A percentile compares a stretch with the other conserved stretches of the same genome.
Evolutionary conservation across 2,329 filamentous ascomycete genomes (phyloP).

Genomic region (Calonectria pseudoturangicola): DNA sequence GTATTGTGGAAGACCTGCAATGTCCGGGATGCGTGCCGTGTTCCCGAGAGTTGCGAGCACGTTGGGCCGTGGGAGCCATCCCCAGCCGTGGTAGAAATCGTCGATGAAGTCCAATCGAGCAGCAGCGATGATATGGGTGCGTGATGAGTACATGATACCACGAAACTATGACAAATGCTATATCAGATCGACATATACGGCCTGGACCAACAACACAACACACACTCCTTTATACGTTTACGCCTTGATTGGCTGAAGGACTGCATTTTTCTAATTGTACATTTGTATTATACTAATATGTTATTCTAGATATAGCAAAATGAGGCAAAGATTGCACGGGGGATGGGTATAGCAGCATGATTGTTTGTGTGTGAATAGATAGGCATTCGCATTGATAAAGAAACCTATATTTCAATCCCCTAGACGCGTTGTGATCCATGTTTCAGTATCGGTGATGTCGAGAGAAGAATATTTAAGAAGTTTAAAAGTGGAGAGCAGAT

Average conservation of each 20-base stretch:
- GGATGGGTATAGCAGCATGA: background rate
- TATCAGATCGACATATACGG: background rate
- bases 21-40: conserved; percentile 73
- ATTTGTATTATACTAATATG: conserved; percentile 22
- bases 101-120: conserved; percentile 51
- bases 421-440: background rate
- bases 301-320: background rate
- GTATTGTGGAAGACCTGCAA: conserved; percentile 88
- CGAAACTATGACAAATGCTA: conserved; percentile 27
- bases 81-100: conserved; percentile 23
- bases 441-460: no score
- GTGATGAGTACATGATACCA: conserved; percentile 37
- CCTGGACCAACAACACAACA: background rate
- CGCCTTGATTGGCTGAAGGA: background rate
- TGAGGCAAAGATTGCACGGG: background rate
- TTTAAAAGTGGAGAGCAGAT: background rate
- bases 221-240: background rate
- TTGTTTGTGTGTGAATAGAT: background rate
- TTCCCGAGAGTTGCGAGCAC: conserved; percentile 78
- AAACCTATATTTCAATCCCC: background rate
- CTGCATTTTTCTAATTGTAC: background rate
- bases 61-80: conserved; percentile 62
- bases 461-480: no score
- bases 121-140: conserved; percentile 41
- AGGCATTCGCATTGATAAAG: background rate